Base-by-base conservation (phyloP, 441 rosid genomes). In the Kokia cookei region DNA sequence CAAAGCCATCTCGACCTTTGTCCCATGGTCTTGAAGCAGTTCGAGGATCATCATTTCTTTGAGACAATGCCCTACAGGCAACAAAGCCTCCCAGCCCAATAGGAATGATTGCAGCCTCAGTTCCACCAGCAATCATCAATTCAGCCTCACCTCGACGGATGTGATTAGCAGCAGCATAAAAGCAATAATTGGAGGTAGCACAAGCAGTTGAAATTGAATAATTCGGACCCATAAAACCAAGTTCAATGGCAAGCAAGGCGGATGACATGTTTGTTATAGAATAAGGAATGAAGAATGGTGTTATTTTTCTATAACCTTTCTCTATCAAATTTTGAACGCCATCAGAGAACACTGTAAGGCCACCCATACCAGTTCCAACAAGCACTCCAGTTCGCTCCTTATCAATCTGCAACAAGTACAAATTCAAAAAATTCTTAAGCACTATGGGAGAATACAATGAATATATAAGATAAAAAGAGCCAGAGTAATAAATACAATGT, bases 1-100 rank as follows among this genome's bases (percentile, higher is more conserved):
- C 99, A 60, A 95, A 95, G 32, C 99, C 99, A 86, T 95, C 99
- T 75, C 99, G 82, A 68, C 79, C 93, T 80, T 79, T 91, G 83
- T 95, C 99, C 99, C 99, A 95, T 1, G 99, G 99, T 86, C 99
- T 89, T 14, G 99, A 95, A 61, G 99, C 99, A 4, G 97, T 87
- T 79, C 85, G 82, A 7, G 99, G 99, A 74, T 93, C 99, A 84
- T 91, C 97, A 76, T 95, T 95, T 78, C 99, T 88, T 86, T 91
- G 99, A 8, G 99, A 95, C 74, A 95, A 80, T 9, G 99, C 99
- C 84, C 96, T 90, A 63, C 99, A 95, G 27, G 99, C 99, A 75
- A 95, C 93, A 72, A 95, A 93, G 71, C 99, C 98, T 73, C 97
- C 98, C 86, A 94, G 80, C 35, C 96, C 97, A 73, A 91, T 90